A percentile compares a stretch with the other conserved stretches of the same genome.
phyloP scores from a whole-genome alignment of 495 filamentous ascomycete species.

The Tuber umbilicatum region DNA sequence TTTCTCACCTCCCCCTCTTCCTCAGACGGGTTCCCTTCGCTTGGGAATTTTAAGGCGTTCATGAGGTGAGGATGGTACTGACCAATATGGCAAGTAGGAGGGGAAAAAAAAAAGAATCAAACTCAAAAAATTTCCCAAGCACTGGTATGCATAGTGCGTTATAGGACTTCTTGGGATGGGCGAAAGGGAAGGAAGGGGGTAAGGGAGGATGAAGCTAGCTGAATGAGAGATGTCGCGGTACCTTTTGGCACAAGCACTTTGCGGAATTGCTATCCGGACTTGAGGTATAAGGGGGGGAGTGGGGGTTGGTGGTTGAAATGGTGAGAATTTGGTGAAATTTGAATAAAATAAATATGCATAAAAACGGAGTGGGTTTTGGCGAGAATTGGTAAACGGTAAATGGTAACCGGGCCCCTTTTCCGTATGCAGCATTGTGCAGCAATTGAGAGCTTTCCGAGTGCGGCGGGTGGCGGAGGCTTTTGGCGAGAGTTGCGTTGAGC shows the following conservation, averaged over 20 bases:
- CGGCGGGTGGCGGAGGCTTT: conserved; percentile 6
- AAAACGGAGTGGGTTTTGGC: conserved; percentile 9
- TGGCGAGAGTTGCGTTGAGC: conserved; percentile 3
- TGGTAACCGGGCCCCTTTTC: not conserved
- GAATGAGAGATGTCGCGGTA: conserved; percentile 21
- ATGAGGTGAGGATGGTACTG: conserved; percentile 11
- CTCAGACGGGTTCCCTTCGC: conserved; percentile 31
- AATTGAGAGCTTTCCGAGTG: conserved; percentile 1
- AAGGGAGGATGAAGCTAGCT: not conserved
- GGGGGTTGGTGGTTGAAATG: conserved; percentile 5
- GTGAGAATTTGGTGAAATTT: not conserved
- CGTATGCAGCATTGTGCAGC: conserved; percentile 1
- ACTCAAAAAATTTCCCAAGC: not conserved
- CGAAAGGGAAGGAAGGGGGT: conserved; percentile 6
- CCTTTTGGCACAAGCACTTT: conserved; percentile 25
- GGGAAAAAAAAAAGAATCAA: not conserved
- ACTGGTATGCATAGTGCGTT: conserved; percentile 6
- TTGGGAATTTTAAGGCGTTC: conserved; percentile 26
- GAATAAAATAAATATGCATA: conserved; percentile 1
- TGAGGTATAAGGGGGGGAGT: conserved; percentile 6
- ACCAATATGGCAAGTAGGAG: conserved; percentile 31
- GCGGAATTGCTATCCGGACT: conserved; percentile 16
- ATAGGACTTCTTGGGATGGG: conserved; percentile 10
- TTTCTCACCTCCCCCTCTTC: not conserved
- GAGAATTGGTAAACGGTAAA: not conserved